These are phyloP conservation scores for Gryganskiella cystojenkinii DNA, from an alignment of 192 early-diverging fungal species.

Conservation along the genomic window DNA sequence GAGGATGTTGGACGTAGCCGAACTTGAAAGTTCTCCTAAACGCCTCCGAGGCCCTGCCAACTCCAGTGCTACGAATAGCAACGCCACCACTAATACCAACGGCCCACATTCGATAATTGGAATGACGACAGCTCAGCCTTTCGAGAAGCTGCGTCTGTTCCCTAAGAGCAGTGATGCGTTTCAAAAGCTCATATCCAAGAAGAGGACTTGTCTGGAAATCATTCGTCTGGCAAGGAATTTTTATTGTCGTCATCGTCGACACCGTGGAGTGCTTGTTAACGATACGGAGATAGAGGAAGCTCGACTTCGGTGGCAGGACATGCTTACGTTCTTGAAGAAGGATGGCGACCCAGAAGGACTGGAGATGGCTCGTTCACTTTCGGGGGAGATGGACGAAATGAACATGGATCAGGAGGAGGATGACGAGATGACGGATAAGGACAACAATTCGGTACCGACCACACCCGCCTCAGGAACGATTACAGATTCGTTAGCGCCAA, in stretches of 20 bases:
- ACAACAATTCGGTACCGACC: not conserved
- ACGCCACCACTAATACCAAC: not conserved
- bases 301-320: slow-evolving; percentile 16
- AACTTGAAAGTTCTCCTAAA: no score
- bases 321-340: slow-evolving; percentile 30
- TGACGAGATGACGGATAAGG: no score
- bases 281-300: slow-evolving; percentile 25
- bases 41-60: no score
- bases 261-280: slow-evolving; percentile 11
- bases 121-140: not conserved
- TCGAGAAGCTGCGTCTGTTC: slow-evolving; percentile 34
- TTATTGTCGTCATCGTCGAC: slow-evolving; percentile 36
- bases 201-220: slow-evolving; percentile 41
- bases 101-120: not conserved
- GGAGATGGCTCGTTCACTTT: slow-evolving; percentile 6
- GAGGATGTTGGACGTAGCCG: no score
- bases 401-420: slow-evolving; percentile 18
- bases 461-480: no score
- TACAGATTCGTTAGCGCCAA: no score
- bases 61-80: no score
- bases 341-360: slow-evolving; percentile 23
- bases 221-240: slow-evolving; percentile 51
- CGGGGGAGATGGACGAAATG: slow-evolving; percentile 35
- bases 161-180: slow-evolving; percentile 37
- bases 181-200: slow-evolving; percentile 17